Evolutionary conservation across 129 eudicot genomes (phyloP), one percentile per base, ranked within the genome.

Genomic region (Flaveria brownii): DNA sequence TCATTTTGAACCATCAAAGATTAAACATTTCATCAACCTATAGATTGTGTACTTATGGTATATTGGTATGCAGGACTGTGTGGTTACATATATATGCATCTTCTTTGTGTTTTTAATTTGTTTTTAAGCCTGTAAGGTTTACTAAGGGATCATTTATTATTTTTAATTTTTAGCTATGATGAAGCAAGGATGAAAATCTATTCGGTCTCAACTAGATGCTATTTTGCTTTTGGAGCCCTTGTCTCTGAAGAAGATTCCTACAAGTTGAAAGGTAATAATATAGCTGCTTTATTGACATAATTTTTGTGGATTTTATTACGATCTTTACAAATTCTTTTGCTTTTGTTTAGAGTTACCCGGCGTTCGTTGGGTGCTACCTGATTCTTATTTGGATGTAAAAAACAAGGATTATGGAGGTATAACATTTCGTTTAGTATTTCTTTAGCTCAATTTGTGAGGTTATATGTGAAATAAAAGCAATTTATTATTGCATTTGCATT

Each of bases 341-440:
- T 0, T 83, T 56, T 26, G 39, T 25, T 80, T 82, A 94, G 98
- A 94, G 66, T 7, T 91, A 57, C 88, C 89, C 2, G 80, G 81
- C 1, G 97, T 94, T 49, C 85, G 96, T 3, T 94, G 98, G 98
- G 98, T 94, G 83, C 96, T 94, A 43, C 98, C 97, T 39, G 98
- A 94, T 78, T 94, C 98, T 14, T 94, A 94, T 82, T 68, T 94
- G 82, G 97, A 94, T 86, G 98, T 91, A 1, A 87, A 61, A 75
- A 94, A 94, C 71, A 94, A 94, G 78, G 97, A 91, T 76, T 94
- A 94, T 65, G 98, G 97, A 89, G 98, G 98, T 94, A 91, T 46
- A 25, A 9, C 4, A 14, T 73, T 65, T 17, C 7, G 7, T 61
- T 23, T 52, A 54, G 6, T 47, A 12, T 72, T 68, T 67, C n/a